phyloP scores from a whole-genome alignment of 352 stramenopile species.

The Phytophthora citrophthora region DNA sequence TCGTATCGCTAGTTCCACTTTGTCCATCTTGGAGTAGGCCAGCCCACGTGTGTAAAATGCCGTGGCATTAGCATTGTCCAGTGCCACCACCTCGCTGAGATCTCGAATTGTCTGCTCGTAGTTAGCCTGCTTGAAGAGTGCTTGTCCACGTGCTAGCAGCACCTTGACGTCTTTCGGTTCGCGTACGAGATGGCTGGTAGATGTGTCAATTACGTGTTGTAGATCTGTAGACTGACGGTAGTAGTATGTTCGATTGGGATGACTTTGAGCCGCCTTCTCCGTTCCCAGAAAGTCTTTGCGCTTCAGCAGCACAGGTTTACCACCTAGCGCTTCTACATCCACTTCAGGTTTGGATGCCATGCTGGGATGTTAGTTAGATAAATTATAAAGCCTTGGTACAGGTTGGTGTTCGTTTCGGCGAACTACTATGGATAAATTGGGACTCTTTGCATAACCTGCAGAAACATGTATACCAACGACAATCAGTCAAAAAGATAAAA shows the following conservation, averaged over 20 bases:
- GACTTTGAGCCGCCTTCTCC: constrained; percentile 65
- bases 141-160: constrained; percentile 72
- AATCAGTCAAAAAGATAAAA: constrained; percentile 1
- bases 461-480: not conserved
- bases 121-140: constrained; percentile 80
- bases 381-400: not conserved
- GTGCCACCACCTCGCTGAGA: constrained; percentile 49
- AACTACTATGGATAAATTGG: constrained; percentile 14
- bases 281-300: constrained; percentile 78
- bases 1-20: constrained; percentile 76
- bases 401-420: constrained; percentile 25
- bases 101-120: constrained; percentile 66
- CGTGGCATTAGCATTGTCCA: constrained; percentile 50
- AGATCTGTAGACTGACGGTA: constrained; percentile 77
- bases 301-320: constrained; percentile 60
- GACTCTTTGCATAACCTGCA: constrained; percentile 3
- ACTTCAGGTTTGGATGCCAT: constrained; percentile 52
- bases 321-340: constrained; percentile 30
- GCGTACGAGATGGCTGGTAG: constrained; percentile 69
- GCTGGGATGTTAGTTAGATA: not conserved
- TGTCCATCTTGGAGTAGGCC: constrained; percentile 68
- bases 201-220: constrained; percentile 73
- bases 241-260: constrained; percentile 82
- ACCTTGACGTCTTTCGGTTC: constrained; percentile 70
- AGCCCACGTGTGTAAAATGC: constrained; percentile 83